Conservation (phyloP, 352 stramenopile species). For the Globisporangium heterothallicum region DNA sequence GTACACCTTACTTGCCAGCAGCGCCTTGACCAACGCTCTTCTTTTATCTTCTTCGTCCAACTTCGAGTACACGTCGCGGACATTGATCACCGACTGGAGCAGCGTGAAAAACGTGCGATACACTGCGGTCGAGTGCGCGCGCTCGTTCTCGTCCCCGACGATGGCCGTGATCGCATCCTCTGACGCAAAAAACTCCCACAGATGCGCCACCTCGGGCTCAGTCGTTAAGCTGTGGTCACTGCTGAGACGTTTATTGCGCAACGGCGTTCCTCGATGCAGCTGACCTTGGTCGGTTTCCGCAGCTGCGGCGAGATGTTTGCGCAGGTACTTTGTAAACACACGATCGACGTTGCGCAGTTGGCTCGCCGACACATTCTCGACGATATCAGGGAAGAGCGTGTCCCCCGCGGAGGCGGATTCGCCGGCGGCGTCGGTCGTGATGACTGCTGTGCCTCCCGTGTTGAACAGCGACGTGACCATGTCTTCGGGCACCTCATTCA, state of each 20-base stretch:
- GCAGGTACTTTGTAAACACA: slow-evolving; percentile 52
- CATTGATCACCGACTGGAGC: slow-evolving; percentile 51
- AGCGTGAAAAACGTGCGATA: slow-evolving; percentile 66
- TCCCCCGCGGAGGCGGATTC: slow-evolving; percentile 17
- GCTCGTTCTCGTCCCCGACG: slow-evolving; percentile 27
- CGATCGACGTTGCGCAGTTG: slow-evolving; percentile 44
- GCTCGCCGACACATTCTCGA: slow-evolving; percentile 31
- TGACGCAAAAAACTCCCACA: slow-evolving; percentile 64
- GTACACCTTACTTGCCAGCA: slow-evolving; percentile 73
- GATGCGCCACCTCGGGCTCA: slow-evolving; percentile 14
- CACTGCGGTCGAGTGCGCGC: slow-evolving; percentile 25
- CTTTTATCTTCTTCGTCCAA: slow-evolving; percentile 32
- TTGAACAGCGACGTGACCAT: slow-evolving; percentile 60
- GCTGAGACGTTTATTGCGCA: slow-evolving; percentile 4
- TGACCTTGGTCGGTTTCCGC: slow-evolving; percentile 3
- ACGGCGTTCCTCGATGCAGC: too few relatives aligned
- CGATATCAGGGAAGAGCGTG: slow-evolving; percentile 21
- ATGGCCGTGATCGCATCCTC: slow-evolving; percentile 35
- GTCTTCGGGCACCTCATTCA: slow-evolving; percentile 39
- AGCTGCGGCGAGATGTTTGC: slow-evolving; percentile 21
- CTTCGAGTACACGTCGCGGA: slow-evolving; percentile 48
- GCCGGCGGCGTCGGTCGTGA: slow-evolving; percentile 12
- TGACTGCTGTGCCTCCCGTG: slow-evolving; percentile 54
- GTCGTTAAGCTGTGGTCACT: slow-evolving; percentile 4
- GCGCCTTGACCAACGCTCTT: slow-evolving; percentile 41